These are phyloP conservation scores for Amphibolis antarctica DNA, from an alignment of 106 monocot genomes.

Conservation along the genomic window DNA sequence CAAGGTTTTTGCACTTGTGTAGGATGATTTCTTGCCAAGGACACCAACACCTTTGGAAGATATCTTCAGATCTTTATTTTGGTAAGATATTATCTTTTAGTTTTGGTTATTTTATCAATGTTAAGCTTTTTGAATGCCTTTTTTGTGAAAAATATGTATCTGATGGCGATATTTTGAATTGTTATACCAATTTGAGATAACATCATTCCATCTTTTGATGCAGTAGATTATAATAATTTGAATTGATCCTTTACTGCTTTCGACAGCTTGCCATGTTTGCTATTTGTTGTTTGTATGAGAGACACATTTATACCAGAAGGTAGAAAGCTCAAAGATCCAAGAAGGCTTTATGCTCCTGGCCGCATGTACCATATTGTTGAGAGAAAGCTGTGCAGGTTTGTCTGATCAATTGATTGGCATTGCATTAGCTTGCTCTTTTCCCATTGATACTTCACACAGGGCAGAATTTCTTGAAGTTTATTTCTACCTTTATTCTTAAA, in stretches of 20 bases:
- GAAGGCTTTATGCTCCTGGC: conserved; percentile 92
- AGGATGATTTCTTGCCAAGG: conserved; percentile 98
- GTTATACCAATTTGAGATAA: neutral
- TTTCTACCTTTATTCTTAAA: too few relatives aligned
- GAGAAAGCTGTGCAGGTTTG: conserved; percentile 86
- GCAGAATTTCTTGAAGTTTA: too few relatives aligned
- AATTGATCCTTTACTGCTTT: conserved; percentile 22
- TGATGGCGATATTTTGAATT: too few relatives aligned
- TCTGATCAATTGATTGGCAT: too few relatives aligned
- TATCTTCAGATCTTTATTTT: conserved; percentile 87
- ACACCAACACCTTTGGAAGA: conserved; percentile 84
- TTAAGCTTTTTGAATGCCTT: neutral
- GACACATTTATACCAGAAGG: conserved; percentile 89
- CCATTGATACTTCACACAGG: too few relatives aligned
- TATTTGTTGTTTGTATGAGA: conserved; percentile 80
- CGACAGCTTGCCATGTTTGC: conserved; percentile 85
- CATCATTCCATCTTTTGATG: neutral
- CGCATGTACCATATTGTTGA: conserved; percentile 92
- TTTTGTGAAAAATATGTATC: too few relatives aligned
- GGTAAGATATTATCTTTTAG: conserved; percentile 31
- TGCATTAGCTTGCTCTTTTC: too few relatives aligned
- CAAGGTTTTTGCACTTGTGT: neutral
- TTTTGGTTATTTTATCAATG: neutral
- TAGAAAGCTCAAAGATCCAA: conserved; percentile 77
- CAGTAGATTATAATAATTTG: neutral